phyloP scores from a whole-genome alignment of 148 eudicot genomes.

The Chenopodium suecicum region DNA sequence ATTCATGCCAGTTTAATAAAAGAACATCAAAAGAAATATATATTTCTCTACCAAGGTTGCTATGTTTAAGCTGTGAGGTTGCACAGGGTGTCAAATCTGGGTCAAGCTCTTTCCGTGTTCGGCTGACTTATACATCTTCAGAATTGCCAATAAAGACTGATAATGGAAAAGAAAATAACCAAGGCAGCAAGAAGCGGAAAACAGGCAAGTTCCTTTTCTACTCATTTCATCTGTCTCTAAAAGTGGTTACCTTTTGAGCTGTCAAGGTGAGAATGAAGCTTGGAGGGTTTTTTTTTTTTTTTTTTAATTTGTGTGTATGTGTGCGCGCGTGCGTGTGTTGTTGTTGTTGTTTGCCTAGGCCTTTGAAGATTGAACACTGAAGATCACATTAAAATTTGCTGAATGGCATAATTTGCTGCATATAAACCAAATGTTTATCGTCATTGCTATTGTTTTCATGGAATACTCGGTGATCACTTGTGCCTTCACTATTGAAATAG shows the following conservation, averaged over 20 bases:
- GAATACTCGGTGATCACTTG: background rate
- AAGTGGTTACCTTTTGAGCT: conserved; percentile 6
- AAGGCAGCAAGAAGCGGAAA: conserved; percentile 67
- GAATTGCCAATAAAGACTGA: conserved; percentile 33
- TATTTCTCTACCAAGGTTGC: conserved; percentile 2
- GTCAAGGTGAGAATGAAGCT: background rate
- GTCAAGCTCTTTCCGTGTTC: conserved; percentile 63
- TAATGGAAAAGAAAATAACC: conserved; percentile 34
- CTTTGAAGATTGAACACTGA: background rate
- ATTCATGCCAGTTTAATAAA: background rate
- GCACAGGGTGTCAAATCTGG: conserved; percentile 63
- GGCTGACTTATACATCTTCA: conserved; percentile 58
- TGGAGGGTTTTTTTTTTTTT: background rate
- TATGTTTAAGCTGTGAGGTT: conserved; percentile 16
- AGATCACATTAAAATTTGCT: background rate
- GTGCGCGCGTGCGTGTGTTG: background rate
- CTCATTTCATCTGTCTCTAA: background rate
- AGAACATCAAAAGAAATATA: background rate
- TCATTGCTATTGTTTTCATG: background rate
- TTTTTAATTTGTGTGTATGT: too few relatives aligned
- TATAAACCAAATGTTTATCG: background rate
- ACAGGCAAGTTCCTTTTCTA: conserved; percentile 47
- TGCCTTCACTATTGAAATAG: background rate
- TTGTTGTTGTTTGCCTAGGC: background rate
- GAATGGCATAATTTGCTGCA: background rate